These are phyloP conservation scores for Asterophora parasitica DNA, from an alignment of 768 basidiomycete species.

Conservation along the genomic window DNA sequence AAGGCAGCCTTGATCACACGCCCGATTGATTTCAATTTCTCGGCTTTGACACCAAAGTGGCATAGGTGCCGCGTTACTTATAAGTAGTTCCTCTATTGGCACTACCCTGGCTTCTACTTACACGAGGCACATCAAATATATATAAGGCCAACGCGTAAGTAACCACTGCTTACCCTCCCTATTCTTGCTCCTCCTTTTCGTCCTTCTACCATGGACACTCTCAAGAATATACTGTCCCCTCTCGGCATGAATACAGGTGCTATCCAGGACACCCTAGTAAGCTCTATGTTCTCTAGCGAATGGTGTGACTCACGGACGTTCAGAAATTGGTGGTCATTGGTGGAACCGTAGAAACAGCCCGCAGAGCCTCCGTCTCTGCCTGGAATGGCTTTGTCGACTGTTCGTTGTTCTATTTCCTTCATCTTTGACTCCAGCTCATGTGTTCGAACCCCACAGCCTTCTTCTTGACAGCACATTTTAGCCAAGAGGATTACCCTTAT, in stretches of 20 bases:
- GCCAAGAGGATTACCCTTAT: constrained; percentile 82
- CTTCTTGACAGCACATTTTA: constrained; percentile 87
- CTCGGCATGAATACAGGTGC: constrained; percentile 62
- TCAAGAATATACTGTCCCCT: constrained; percentile 71
- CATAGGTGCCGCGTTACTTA: constrained; percentile 22
- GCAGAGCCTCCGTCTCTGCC: constrained; percentile 74
- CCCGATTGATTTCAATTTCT: constrained; percentile 11
- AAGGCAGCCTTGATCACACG: constrained; percentile 11
- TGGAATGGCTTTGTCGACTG: constrained; percentile 91
- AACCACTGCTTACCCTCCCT: constrained; percentile 29
- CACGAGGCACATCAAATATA: constrained; percentile 41
- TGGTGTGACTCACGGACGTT: constrained; percentile 8
- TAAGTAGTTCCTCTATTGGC: constrained; percentile 21
- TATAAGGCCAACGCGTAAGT: constrained; percentile 40
- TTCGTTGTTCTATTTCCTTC: constrained; percentile 27
- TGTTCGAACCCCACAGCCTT: constrained; percentile 46
- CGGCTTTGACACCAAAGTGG: constrained; percentile 15
- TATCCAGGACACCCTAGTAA: constrained; percentile 75
- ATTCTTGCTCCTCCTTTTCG: constrained; percentile 20
- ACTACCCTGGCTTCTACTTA: constrained; percentile 30
- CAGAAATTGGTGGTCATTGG: constrained; percentile 90
- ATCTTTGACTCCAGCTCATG: neutral
- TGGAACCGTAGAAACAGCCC: constrained; percentile 82
- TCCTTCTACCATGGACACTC: constrained; percentile 52
- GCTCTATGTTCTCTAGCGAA: constrained; percentile 16